Conservation (phyloP, 441 rosid genomes). For the Erodium texanum region DNA sequence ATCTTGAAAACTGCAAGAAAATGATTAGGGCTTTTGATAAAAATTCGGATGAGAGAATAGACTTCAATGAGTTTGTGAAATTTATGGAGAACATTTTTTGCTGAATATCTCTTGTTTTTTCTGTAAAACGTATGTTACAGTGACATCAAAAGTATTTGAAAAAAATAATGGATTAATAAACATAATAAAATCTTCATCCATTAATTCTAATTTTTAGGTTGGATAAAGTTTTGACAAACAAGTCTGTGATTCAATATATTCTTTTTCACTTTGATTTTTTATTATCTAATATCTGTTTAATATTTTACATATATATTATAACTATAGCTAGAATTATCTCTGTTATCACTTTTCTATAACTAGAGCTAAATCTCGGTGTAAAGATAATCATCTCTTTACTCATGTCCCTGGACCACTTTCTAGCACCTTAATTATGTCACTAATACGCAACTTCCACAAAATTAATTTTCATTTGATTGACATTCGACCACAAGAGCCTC, state of each 20-base stretch:
- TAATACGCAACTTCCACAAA: background rate
- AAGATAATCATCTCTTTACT: background rate
- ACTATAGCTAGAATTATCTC: background rate
- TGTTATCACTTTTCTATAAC: background rate
- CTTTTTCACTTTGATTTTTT: no score
- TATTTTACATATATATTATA: background rate
- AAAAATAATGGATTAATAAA: no score
- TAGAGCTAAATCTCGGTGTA: background rate
- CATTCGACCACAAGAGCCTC: no score
- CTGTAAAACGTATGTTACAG: no score
- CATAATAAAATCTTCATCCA: no score
- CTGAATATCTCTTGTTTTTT: slow-evolving; percentile 15
- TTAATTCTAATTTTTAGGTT: no score
- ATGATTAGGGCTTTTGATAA: slow-evolving; percentile 26
- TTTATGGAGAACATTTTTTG: slow-evolving; percentile 25
- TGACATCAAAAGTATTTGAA: no score
- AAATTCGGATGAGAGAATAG: slow-evolving; percentile 24
- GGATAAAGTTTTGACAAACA: no score
- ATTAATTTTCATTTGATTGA: no score
- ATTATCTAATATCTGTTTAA: background rate
- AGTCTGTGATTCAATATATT: background rate
- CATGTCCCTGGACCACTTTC: background rate
- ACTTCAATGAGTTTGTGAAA: slow-evolving; percentile 27
- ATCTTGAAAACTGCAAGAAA: slow-evolving; percentile 17
- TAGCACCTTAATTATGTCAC: background rate